phyloP scores from a whole-genome alignment of 768 basidiomycete species.

The Daedaleopsis nitida region DNA sequence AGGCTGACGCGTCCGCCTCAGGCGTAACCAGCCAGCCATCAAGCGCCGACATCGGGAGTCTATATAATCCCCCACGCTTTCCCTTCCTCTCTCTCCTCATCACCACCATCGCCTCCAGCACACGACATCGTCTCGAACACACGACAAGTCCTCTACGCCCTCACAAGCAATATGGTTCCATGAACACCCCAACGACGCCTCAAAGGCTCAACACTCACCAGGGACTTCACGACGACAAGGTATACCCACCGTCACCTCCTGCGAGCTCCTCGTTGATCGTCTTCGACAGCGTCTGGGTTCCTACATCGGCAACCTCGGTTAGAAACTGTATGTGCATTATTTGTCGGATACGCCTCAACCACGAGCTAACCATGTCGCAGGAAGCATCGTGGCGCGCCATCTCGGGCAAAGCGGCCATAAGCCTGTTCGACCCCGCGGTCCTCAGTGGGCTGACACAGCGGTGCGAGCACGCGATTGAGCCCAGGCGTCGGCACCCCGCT shows the following conservation, averaged over 20 bases:
- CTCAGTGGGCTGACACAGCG: not conserved
- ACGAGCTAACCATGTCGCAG: too few relatives aligned
- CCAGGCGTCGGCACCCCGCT: not conserved
- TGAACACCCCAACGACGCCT: too few relatives aligned
- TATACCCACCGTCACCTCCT: too few relatives aligned
- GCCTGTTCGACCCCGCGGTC: not conserved
- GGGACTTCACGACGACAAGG: too few relatives aligned
- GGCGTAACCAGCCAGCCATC: not conserved
- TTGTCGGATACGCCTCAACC: constrained; percentile 20
- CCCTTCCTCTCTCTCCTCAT: too few relatives aligned
- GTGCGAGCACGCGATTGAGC: not conserved
- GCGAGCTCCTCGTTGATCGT: too few relatives aligned
- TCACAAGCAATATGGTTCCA: too few relatives aligned
- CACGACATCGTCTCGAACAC: too few relatives aligned
- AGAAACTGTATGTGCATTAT: constrained; percentile 11
- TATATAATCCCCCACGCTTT: not conserved
- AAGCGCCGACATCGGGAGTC: not conserved
- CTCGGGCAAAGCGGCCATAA: not conserved
- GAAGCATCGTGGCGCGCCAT: not conserved
- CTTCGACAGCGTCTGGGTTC: too few relatives aligned
- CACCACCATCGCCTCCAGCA: too few relatives aligned
- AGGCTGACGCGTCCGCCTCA: not conserved
- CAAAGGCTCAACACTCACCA: too few relatives aligned
- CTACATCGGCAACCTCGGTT: not conserved
- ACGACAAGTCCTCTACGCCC: too few relatives aligned